These are phyloP conservation scores for Yamadazyma diospyri DNA, from an alignment of 1,139 yeast species.

Conservation along the genomic window DNA sequence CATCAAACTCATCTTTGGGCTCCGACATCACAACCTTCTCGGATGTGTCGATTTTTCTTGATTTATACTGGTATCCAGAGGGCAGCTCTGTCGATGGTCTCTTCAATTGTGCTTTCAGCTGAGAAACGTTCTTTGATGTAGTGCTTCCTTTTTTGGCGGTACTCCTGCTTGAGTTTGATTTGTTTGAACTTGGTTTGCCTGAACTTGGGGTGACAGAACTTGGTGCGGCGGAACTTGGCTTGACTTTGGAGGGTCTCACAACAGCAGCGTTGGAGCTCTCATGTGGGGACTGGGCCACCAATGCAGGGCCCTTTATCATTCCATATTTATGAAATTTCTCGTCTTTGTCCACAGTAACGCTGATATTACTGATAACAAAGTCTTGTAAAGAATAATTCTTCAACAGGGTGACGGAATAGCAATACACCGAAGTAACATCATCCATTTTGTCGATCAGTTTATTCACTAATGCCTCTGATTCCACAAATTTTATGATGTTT, in stretches of 20 bases:
- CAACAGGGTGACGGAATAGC: constrained; percentile 27
- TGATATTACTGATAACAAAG: constrained; percentile 29
- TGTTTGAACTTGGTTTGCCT: too few species aligned
- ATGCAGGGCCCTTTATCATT: constrained; percentile 32
- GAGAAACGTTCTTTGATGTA: constrained; percentile 18
- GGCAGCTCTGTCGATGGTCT: constrained; percentile 6
- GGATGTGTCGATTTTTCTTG: constrained; percentile 30
- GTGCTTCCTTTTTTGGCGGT: constrained; percentile 2
- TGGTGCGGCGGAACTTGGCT: too few species aligned
- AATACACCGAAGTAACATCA: constrained; percentile 25
- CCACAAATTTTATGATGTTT: constrained; percentile 20
- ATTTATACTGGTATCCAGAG: constrained; percentile 33
- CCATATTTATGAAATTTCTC: constrained; percentile 27
- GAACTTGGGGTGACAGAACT: too few species aligned
- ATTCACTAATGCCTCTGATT: constrained; percentile 18
- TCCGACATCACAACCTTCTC: constrained; percentile 30
- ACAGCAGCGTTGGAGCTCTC: neutral
- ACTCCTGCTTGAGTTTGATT: constrained; percentile 1
- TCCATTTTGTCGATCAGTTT: constrained; percentile 19
- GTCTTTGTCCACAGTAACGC: constrained; percentile 18
- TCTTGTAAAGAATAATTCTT: constrained; percentile 20
- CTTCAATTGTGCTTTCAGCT: constrained; percentile 9
- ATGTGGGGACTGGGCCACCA: constrained; percentile 10
- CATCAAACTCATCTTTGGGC: constrained; percentile 21
- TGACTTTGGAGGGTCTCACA: neutral